Evolutionary conservation across 768 basidiomycete genomes (phyloP).

Genomic region (Auricularia sp.): DNA sequence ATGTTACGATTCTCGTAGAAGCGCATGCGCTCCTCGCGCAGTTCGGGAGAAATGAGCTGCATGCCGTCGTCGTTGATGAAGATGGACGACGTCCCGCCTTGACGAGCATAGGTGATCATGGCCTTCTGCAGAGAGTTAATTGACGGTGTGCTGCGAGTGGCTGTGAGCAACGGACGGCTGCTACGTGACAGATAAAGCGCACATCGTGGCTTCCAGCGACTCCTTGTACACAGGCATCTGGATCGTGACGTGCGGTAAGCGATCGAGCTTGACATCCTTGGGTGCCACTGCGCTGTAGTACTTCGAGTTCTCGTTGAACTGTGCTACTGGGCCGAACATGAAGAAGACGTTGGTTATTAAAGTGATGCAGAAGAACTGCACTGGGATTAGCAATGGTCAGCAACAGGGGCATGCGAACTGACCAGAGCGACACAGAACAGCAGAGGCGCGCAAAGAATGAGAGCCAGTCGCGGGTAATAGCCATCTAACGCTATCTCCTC

Average conservation of each 20-base stretch:
- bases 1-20: conserved; percentile 23
- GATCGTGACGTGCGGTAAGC: conserved; percentile 10
- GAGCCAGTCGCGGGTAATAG: conserved; percentile 49
- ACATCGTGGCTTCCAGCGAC: conserved; percentile 8
- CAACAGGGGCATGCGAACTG: not conserved
- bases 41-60: conserved; percentile 21
- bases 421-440: conserved; percentile 61
- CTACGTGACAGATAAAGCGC: not conserved
- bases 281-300: conserved; percentile 16
- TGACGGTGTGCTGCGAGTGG: conserved; percentile 2
- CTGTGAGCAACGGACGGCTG: conserved; percentile 11
- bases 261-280: conserved; percentile 1
- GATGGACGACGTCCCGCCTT: conserved; percentile 28
- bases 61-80: conserved; percentile 32
- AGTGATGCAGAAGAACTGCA: conserved; percentile 12
- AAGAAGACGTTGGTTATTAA: conserved; percentile 12
- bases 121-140: conserved; percentile 26
- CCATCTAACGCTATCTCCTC: conserved; percentile 42
- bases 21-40: conserved; percentile 18
- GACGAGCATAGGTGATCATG: conserved; percentile 29
- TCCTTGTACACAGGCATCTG: conserved; percentile 25
- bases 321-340: conserved; percentile 66
- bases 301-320: conserved; percentile 37
- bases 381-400: not conserved
- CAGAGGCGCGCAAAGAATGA: conserved; percentile 57